Percentiles rank a stretch among this genome's conserved stretches.
Conservation (phyloP, 2,329 filamentous ascomycete genomes). For the Cercospora brassicicola region DNA sequence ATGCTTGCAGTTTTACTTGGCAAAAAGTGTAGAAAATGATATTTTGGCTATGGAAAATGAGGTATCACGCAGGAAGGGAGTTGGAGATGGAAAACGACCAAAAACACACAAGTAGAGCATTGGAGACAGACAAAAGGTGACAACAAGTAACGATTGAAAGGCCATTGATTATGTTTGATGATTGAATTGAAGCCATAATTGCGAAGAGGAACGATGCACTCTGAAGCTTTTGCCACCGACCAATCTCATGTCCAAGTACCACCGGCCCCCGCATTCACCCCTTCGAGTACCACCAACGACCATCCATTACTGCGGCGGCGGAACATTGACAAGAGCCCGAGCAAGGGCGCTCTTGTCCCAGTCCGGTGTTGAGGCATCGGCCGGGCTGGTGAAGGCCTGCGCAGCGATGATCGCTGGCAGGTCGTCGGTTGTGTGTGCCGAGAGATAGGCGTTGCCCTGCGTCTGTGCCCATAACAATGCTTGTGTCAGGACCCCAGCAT, state of each 20-base stretch:
- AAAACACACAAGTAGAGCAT: not conserved
- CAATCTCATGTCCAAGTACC: too few relatives aligned
- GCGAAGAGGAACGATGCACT: not conserved
- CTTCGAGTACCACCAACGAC: not conserved
- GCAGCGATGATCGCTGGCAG: not conserved
- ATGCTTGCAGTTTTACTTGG: too few relatives aligned
- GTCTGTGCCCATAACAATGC: constrained; percentile 8
- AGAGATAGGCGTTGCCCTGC: not conserved
- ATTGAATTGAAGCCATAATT: not conserved
- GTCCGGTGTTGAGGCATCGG: not conserved
- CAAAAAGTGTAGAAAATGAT: too few relatives aligned
- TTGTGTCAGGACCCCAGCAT: constrained; percentile 15
- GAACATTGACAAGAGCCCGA: not conserved
- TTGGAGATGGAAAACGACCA: not conserved
- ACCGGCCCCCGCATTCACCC: not conserved
- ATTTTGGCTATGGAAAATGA: too few relatives aligned
- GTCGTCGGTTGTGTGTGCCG: not conserved
- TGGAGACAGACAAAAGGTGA: not conserved
- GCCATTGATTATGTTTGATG: not conserved
- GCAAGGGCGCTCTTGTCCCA: constrained; percentile 2
- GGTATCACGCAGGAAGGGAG: too few relatives aligned
- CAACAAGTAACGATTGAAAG: too few relatives aligned
- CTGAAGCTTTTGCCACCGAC: too few relatives aligned
- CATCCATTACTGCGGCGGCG: not conserved
- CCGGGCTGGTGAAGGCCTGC: not conserved